Percentiles rank a stretch among this genome's conserved stretches.
Evolutionary conservation across 306 rosid species (phyloP).

Genomic region (Vigna mungo): DNA sequence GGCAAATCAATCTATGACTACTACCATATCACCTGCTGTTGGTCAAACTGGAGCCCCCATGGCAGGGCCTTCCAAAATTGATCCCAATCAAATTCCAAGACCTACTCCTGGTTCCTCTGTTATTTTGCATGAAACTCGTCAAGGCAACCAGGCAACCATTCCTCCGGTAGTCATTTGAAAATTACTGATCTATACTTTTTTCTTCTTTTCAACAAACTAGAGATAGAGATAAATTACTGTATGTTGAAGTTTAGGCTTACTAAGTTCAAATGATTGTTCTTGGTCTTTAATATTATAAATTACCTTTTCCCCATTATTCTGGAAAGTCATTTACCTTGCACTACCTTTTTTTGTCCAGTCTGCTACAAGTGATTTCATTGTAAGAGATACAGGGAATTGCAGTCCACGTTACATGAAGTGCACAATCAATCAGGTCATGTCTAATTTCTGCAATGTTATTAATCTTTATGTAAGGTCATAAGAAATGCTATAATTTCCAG

Average conservation of each 20-base stretch:
- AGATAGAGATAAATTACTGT: slow-evolving; percentile 25
- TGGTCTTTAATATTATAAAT: slow-evolving; percentile 37
- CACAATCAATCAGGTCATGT: slow-evolving; percentile 90
- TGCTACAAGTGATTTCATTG: slow-evolving; percentile 93
- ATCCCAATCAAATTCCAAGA: slow-evolving; percentile 97
- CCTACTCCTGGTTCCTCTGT: slow-evolving; percentile 86
- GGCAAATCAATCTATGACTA: slow-evolving; percentile 93
- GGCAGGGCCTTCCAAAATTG: slow-evolving; percentile 89
- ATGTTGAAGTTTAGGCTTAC: slow-evolving; percentile 8
- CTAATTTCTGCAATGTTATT: slow-evolving; percentile 37
- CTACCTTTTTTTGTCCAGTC: slow-evolving; percentile 63
- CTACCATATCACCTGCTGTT: slow-evolving; percentile 77
- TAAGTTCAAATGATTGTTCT: background rate
- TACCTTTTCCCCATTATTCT: slow-evolving; percentile 26
- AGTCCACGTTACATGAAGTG: slow-evolving; percentile 99
- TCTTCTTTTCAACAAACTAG: background rate
- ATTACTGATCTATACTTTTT: slow-evolving; percentile 10
- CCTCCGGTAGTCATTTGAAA: slow-evolving; percentile 80
- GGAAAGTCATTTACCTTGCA: slow-evolving; percentile 40
- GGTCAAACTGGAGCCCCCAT: slow-evolving; percentile 92
- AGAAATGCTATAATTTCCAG: slow-evolving; percentile 31
- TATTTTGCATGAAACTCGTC: slow-evolving; percentile 87
- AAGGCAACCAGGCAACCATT: slow-evolving; percentile 86
- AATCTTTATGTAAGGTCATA: slow-evolving; percentile 23
- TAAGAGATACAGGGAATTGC: slow-evolving; percentile 90